Base-by-base conservation (phyloP, 1,284 basidiomycete genomes). In the Malassezia sympodialis region DNA sequence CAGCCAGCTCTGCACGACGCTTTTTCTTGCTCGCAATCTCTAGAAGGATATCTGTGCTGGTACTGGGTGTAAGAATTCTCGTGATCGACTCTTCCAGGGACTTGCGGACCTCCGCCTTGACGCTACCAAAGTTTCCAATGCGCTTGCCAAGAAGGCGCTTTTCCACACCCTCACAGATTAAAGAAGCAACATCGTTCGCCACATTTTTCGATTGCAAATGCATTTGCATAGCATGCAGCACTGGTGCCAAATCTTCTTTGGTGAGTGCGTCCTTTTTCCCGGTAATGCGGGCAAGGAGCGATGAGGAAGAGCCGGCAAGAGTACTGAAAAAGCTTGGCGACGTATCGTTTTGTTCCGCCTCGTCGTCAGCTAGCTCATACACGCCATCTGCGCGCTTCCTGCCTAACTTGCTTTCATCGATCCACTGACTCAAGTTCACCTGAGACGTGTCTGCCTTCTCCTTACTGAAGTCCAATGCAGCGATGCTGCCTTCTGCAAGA, bases 191-290 rank as follows among this genome's bases (percentile, higher is more conserved):
- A 56, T 94, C 89, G 75, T 84, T 87, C 7, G 94, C 94, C 2
- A 99, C 94, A 68, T 99, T 99, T 79, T 98, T 98, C 77, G 87
- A 84, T 87, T 96, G 96, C 44, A 98, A 80, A 75, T 96, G 93
- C 61, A 90, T 87, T 73, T 93, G 90, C 90, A 98, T 98, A 19
- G 84, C 87, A 41, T 86, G 84, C 23, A 98, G 76, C 0, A 94
- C 88, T 5, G 93, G 91, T 60, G 83, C 82, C 35, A 98, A 77
- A 73, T 96, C 91, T 39, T 83, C 80, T 55, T 86, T 81, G 0
- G 86, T 87, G 41, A 99, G 78, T 2, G 84, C 80, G 75, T 51
- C 42, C 41, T 90, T 91, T 21, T 84, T 62, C 6, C 75, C 69
- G 1, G 70, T 90, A 58, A 98, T 77, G 26, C 88, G 81, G 0